Base-by-base conservation (phyloP, 2,329 filamentous ascomycete species). In the Calonectria fujianensis region DNA sequence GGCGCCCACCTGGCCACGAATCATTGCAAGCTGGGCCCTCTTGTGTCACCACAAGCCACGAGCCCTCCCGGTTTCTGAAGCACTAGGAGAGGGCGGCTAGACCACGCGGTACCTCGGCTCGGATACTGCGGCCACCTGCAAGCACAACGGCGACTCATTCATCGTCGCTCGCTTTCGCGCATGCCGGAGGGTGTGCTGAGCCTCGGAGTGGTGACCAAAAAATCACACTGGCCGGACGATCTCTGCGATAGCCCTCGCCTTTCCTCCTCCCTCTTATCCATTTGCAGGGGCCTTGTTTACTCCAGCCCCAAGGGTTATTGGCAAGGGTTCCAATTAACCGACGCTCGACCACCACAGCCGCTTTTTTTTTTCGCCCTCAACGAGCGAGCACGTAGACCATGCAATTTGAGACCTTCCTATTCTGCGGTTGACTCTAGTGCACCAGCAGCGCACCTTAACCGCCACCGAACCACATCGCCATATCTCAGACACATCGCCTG, bases 401-500 rank as follows among this genome's bases (percentile, higher is more conserved):
- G 14, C 9, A 13, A 24, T 69, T 31, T 51, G 39, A 70, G 54
- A 72, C 70, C 70, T 72, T 72, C 64, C 70, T 68, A 29, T 63
- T 64, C 64, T 39, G 70, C 39, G 51, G 52, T 41, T 24, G 45
- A 67, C 63, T 72, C 52, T 51, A 64, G 69, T 27, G 69, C 59
- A 29, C 52, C 39, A 37, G n/a, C 70, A 39, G 39, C 51, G 39
- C 48, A 48, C 41, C 52, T 59, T 51, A 72, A 16, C 61, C 64
- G 64, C 70, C 64, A 72, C 52, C 69, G 50, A 59, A 57, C 70
- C 39, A 57, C 45, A 64, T 45, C 50, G 5, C 20, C n/a, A 59
- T 24, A 66, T 54, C 63, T 72, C 70, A 67, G 61, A 72, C 61
- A 72, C 57, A 67, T 72, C 32, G 64, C 32, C 68, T 45, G 64